Conservation (phyloP, 192 early-diverging fungal genomes). For the Backusella circina region DNA sequence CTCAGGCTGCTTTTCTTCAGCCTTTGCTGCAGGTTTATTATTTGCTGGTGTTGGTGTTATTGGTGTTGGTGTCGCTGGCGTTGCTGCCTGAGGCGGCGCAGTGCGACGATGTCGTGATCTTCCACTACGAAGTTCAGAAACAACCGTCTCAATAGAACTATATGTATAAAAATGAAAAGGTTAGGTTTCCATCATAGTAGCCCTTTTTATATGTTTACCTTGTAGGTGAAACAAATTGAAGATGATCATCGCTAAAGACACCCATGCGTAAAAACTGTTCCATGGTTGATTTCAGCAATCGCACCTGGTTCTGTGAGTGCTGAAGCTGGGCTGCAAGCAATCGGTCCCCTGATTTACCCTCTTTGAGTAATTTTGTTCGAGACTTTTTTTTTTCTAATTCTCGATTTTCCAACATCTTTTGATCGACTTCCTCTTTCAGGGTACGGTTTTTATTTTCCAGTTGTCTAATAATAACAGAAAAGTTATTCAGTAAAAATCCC, state of each 20-base stretch:
- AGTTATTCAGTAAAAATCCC: no score
- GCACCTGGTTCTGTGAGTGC: slow-evolving; percentile 19
- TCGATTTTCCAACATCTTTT: neutral
- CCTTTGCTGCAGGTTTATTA: neutral
- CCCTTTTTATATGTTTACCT: neutral
- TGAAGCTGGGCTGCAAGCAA: slow-evolving; percentile 14
- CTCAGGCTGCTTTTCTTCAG: neutral
- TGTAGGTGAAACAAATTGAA: slow-evolving; percentile 4
- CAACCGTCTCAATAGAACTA: slow-evolving; percentile 6
- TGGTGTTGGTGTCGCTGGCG: neutral
- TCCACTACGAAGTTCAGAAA: slow-evolving; percentile 1
- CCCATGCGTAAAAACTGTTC: slow-evolving; percentile 28
- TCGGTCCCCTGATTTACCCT: neutral
- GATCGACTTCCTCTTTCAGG: slow-evolving; percentile 3
- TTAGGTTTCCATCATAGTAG: neutral
- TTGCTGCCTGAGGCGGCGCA: neutral
- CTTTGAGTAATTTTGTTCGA: neutral
- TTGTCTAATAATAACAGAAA: no score
- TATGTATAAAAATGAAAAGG: neutral
- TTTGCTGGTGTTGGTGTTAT: neutral
- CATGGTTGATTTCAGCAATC: slow-evolving; percentile 29
- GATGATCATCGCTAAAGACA: slow-evolving; percentile 18
- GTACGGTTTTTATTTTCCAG: neutral
- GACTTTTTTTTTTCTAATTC: slow-evolving; percentile 1
- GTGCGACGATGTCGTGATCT: neutral